Conservation (phyloP, 495 filamentous ascomycete species). For the Usnea hakonensis region DNA sequence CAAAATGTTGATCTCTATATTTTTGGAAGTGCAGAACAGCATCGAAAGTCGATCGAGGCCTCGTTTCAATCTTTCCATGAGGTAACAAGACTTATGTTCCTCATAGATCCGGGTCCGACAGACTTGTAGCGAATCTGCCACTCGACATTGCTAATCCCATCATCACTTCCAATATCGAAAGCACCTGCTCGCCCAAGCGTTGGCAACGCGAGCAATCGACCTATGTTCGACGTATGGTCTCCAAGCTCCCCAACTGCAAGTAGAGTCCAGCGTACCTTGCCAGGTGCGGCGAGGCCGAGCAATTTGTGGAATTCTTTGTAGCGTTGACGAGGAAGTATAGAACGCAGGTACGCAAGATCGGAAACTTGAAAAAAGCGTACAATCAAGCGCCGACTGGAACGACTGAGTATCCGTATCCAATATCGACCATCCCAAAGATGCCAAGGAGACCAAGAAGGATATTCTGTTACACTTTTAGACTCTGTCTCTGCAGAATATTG, state of each 20-base stretch:
- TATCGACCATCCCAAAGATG: slow-evolving; percentile 71
- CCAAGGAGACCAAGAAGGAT: slow-evolving; percentile 34
- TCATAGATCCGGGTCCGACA: background rate
- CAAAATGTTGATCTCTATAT: no score
- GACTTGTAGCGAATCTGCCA: slow-evolving; percentile 13
- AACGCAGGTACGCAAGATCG: slow-evolving; percentile 42
- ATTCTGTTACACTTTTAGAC: background rate
- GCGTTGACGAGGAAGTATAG: slow-evolving; percentile 25
- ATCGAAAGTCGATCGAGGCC: no score
- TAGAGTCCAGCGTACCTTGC: slow-evolving; percentile 45
- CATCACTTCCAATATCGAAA: background rate
- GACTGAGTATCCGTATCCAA: slow-evolving; percentile 60
- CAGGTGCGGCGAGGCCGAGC: slow-evolving; percentile 41
- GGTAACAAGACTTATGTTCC: background rate
- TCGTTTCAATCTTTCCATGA: slow-evolving; percentile 2
- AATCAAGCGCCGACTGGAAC: slow-evolving; percentile 30
- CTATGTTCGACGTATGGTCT: slow-evolving; percentile 1
- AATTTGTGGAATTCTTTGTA: slow-evolving; percentile 26
- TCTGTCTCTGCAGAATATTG: background rate
- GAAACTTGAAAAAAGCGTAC: slow-evolving; percentile 44
- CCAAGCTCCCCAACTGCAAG: slow-evolving; percentile 38
- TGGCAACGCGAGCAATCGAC: slow-evolving; percentile 42
- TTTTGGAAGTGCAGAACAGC: no score
- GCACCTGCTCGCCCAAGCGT: slow-evolving; percentile 30
- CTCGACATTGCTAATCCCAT: background rate